These are phyloP conservation scores for Colletotrichum tanaceti DNA, from an alignment of 2,329 filamentous ascomycete species.

Conservation along the genomic window DNA sequence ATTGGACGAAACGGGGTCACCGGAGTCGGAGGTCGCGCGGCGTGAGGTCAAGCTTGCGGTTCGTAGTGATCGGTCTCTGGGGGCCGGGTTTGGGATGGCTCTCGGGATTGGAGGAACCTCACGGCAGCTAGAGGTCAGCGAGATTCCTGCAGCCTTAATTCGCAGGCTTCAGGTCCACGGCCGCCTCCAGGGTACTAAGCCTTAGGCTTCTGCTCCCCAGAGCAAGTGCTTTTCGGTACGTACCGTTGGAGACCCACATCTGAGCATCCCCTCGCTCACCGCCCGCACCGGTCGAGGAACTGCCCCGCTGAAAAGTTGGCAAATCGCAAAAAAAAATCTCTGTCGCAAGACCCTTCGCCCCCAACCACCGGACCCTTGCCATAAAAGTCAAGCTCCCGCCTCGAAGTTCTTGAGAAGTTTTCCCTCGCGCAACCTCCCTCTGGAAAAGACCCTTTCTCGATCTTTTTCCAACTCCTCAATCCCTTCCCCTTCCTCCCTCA, in stretches of 20 bases:
- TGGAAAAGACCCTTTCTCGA: conserved; percentile 34
- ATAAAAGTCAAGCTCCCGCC: conserved; percentile 39
- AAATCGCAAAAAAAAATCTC: conserved; percentile 40
- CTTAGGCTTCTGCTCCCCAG: neutral
- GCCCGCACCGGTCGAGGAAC: conserved; percentile 29
- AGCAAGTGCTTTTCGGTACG: conserved; percentile 30
- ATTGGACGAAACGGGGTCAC: conserved; percentile 23
- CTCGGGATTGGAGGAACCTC: conserved; percentile 33
- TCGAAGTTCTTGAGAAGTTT: conserved; percentile 14
- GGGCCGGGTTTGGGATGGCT: conserved; percentile 26
- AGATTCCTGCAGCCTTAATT: conserved; percentile 37
- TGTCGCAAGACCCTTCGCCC: conserved; percentile 40
- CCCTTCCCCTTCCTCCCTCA: neutral
- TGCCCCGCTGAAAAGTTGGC: conserved; percentile 39
- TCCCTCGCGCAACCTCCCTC: conserved; percentile 30
- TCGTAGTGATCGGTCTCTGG: conserved; percentile 30
- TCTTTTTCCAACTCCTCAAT: conserved; percentile 15
- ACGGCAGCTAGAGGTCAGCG: conserved; percentile 32
- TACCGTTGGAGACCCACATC: conserved; percentile 3
- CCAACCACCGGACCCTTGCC: conserved; percentile 39
- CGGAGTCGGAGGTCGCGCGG: conserved; percentile 17
- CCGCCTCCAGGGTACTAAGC: neutral
- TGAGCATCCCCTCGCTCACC: conserved; percentile 34
- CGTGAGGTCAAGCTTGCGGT: conserved; percentile 31
- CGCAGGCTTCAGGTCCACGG: conserved; percentile 28